Percentiles rank a stretch among this genome's conserved stretches.
These are phyloP conservation scores for Chlamydomonas schloesseri DNA, from an alignment of 139 green algal genomes.

Conservation along the genomic window DNA sequence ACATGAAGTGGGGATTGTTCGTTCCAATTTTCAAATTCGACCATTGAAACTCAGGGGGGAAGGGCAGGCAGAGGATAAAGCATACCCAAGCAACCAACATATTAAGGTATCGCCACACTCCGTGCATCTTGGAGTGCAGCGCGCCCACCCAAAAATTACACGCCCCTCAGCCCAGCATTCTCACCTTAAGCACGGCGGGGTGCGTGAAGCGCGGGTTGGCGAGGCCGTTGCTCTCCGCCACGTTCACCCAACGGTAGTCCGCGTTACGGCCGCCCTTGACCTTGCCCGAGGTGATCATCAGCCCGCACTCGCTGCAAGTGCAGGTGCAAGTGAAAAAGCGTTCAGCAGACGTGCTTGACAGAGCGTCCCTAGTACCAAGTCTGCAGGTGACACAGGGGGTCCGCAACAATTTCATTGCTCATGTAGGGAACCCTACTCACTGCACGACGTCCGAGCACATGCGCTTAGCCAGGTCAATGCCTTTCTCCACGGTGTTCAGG, in stretches of 20 bases:
- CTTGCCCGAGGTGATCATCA: slow-evolving; percentile 24
- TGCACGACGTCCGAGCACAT: slow-evolving; percentile 32
- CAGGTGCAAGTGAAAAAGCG: background rate
- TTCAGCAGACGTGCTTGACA: background rate
- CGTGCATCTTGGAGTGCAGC: no score
- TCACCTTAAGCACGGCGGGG: slow-evolving; percentile 24
- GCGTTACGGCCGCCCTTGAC: slow-evolving; percentile 10
- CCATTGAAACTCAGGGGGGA: no score
- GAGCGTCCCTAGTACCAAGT: no score
- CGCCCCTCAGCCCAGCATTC: no score
- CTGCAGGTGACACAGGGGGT: no score
- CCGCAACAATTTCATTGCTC: no score
- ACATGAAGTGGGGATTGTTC: background rate
- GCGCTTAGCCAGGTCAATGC: slow-evolving; percentile 34
- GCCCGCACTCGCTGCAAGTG: slow-evolving; percentile 16
- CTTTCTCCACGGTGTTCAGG: background rate
- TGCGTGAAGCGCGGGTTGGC: slow-evolving; percentile 31
- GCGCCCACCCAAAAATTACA: no score
- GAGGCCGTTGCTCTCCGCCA: slow-evolving; percentile 24
- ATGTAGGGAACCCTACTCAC: slow-evolving; percentile 29
- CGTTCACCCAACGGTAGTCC: slow-evolving; percentile 36
- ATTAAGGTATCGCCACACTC: no score
- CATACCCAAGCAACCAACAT: no score
- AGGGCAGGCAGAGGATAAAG: background rate
- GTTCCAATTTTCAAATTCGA: no score